Percentiles rank a stretch among this genome's conserved stretches.
Evolutionary conservation across 1,139 yeast species (phyloP).

Genomic region (Saccharomycopsis crataegensis): DNA sequence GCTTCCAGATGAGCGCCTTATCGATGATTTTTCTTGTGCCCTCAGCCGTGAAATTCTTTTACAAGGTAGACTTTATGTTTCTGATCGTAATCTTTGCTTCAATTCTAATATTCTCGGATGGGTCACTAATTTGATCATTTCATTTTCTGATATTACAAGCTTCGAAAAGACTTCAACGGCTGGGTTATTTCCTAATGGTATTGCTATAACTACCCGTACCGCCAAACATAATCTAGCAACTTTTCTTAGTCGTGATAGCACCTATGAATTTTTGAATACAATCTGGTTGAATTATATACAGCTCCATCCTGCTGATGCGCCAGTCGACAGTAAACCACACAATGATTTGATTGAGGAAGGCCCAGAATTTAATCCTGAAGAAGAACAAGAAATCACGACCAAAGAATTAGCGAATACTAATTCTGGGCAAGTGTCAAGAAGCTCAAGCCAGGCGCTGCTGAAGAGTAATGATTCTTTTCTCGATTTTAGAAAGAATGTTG

Average conservation of each 20-base stretch:
- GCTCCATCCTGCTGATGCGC: background rate
- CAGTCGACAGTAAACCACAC: conserved; percentile 5
- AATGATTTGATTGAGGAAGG: conserved; percentile 3
- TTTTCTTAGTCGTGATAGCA: conserved; percentile 57
- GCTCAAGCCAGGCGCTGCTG: background rate
- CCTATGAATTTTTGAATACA: conserved; percentile 52
- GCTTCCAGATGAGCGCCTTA: conserved; percentile 44
- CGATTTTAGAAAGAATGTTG: background rate
- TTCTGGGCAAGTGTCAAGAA: too few relatives aligned
- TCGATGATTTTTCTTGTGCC: conserved; percentile 69
- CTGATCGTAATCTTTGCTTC: conserved; percentile 55
- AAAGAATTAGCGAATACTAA: too few relatives aligned
- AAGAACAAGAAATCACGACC: background rate
- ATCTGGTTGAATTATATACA: conserved; percentile 40
- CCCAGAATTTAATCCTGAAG: background rate
- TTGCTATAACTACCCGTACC: conserved; percentile 62
- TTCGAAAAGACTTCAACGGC: conserved; percentile 70
- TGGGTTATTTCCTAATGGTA: conserved; percentile 67
- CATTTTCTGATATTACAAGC: conserved; percentile 61
- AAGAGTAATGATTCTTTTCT: background rate
- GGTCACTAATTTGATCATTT: conserved; percentile 60
- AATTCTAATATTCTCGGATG: conserved; percentile 70
- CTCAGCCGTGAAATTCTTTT: conserved; percentile 60
- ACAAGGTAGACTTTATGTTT: conserved; percentile 64
- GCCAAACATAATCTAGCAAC: conserved; percentile 69